Base-by-base conservation (phyloP, 139 green algal species). In the Coelastrella sp. region DNA sequence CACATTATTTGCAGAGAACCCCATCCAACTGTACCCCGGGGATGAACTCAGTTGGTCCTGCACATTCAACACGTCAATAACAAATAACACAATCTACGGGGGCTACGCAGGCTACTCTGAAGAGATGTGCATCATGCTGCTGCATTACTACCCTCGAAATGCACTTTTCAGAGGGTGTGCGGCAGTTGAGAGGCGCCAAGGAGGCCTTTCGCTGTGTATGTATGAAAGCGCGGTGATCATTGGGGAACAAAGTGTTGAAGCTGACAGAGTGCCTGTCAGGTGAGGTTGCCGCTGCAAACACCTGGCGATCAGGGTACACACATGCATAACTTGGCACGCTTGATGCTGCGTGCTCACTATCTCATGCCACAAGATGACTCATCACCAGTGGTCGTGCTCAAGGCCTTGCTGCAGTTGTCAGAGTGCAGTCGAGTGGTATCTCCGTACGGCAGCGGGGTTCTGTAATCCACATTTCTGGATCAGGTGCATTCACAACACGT, bases 111-210 rank as follows among this genome's bases (percentile, higher is more conserved):
- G 82, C n/a, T 87, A 87, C 61, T 77, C 71, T 8, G 71, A n/a
- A 8, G 71, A 47, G 32, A 47, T 47, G 32, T 47, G 32, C 32
- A 47, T 47, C 32, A 47, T 47, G 32, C 32, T 47, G 17, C 82
- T 87, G 82, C 82, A 87, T 61, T 87, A 87, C 82, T 87, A 87
- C 61, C 82, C 82, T 2, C 82, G 82, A 60, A 87, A 78, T 22
- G 82, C 17, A 5, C 60, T 87, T 60, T 61, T 87, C 10, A 61
- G 82, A 5, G 82, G 82, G 22, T 87, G 82, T 22, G 60, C 5
- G 5, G 82, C 82, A 17, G 61, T 87, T 5, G 58, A 23, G 2
- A 16, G n/a, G 60, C 7, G 32, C 19, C 60, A 87, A 47, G 82
- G 82, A 5, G 61, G 82, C 23, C 60, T 78, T 61, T 71, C 23